Percentiles rank a stretch among this genome's conserved stretches.
phyloP scores from a whole-genome alignment of 768 basidiomycete genomes.

The Tremella yokohamensis region DNA sequence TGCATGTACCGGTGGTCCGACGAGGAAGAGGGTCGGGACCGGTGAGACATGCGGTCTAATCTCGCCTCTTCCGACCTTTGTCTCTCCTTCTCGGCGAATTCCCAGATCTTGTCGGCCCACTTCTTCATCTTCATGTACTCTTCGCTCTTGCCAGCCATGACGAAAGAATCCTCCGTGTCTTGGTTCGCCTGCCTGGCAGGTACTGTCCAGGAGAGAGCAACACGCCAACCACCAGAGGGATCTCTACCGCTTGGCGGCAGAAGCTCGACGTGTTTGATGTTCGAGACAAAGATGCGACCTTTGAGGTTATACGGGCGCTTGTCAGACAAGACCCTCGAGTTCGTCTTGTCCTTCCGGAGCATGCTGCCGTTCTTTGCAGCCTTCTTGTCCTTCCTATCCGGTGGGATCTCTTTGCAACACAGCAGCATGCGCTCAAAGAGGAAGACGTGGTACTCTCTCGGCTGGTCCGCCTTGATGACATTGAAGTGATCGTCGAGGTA shows the following conservation, averaged over 20 bases:
- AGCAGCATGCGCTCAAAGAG: conserved; percentile 98
- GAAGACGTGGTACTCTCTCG: conserved; percentile 97
- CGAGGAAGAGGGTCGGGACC: conserved; percentile 55
- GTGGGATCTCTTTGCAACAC: conserved; percentile 88
- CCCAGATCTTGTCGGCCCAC: conserved; percentile 87
- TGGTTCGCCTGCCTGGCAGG: conserved; percentile 21
- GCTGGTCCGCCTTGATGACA: conserved; percentile 92
- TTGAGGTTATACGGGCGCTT: conserved; percentile 81
- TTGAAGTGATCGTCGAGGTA: conserved; percentile 91
- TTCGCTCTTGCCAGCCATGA: conserved; percentile 84
- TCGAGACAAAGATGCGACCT: conserved; percentile 94
- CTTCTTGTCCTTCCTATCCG: conserved; percentile 60
- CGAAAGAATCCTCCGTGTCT: conserved; percentile 71
- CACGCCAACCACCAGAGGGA: conserved; percentile 16
- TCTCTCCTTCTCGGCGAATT: conserved; percentile 59
- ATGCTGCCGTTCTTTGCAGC: conserved; percentile 79
- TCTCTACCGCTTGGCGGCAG: conserved; percentile 54
- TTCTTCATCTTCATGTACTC: conserved; percentile 84
- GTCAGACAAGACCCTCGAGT: conserved; percentile 63
- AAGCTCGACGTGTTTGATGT: conserved; percentile 75
- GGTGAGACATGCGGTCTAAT: conserved; percentile 48
- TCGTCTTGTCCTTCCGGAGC: conserved; percentile 66
- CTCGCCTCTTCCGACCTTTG: conserved; percentile 57
- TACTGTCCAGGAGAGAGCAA: conserved; percentile 23
- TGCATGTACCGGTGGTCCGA: conserved; percentile 53